Base-by-base conservation (phyloP, 1,284 basidiomycete species). In the Trametes pubescens region DNA sequence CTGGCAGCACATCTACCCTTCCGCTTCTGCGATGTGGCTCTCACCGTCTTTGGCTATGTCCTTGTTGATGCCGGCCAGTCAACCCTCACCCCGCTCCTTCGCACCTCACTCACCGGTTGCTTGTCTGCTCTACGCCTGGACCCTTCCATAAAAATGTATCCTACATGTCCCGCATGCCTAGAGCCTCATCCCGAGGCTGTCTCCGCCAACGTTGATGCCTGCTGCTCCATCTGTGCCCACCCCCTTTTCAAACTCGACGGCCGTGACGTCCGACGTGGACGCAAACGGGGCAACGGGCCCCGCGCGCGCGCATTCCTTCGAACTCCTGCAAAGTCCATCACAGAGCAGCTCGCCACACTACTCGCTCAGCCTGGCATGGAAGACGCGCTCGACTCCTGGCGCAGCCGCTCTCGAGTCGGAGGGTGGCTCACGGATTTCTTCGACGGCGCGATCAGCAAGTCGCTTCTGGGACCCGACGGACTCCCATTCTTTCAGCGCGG, bases 371-470 rank as follows among this genome's bases (percentile, higher is more conserved):
- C 72, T 1, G 67, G 65, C 4, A 48, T 71, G 14, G 73, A 73
- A 44, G 69, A 70, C 0, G 35, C 59, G 0, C 43, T 75, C 22
- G 62, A 69, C 16, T 53, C 40, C 13, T 75, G 72, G 72, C 53
- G 69, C 1, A 46, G 52, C 14, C 48, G 61, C 1, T 8, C 24
- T 0, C 72, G 69, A 0, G 8, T 32, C 11, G 24, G 58, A 3
- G 70, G 71, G 2, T 32, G 58, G 24, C 68, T 73, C 35, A 13
- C 40, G 2, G 71, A 74, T 49, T 70, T 68, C 38, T 74, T 74
- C 47, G 72, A 74, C 60, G 73, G 73, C 1, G 56, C 44, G 8
- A 62, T 73, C 14, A 64, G 61, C 34, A 46, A 61, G n/a, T 53
- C 62, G 11, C 65, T 74, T 0, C 44, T 48, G 16, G 73, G 65